These are phyloP conservation scores for Eragrostis curvula DNA, from an alignment of 176 grass and related monocot genomes.

Conservation along the genomic window DNA sequence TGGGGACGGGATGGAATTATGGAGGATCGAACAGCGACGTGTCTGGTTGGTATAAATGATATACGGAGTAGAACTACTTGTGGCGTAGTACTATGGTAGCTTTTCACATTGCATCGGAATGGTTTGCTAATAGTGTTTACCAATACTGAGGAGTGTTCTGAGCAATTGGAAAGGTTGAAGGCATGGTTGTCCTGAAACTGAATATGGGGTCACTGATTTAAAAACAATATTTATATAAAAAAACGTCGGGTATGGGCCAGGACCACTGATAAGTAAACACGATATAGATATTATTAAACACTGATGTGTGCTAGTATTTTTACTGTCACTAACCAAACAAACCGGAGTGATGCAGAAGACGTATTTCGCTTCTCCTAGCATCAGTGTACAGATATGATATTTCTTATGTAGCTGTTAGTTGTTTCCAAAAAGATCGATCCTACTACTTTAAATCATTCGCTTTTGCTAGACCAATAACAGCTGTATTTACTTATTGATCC, in stretches of 20 bases:
- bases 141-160: not conserved
- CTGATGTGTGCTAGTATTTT: not conserved
- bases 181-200: not conserved
- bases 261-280: not conserved
- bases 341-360: not conserved
- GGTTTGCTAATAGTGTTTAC: not conserved
- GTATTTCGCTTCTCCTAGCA: not conserved
- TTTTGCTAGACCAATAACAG: not conserved
- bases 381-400: not conserved
- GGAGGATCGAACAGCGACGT: not conserved
- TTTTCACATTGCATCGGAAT: not conserved
- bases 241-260: too few relatives aligned
- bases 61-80: too few relatives aligned
- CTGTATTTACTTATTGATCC: not conserved
- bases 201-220: not conserved
- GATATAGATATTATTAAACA: not conserved
- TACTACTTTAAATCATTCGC: not conserved
- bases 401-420: not conserved
- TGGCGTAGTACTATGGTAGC: not conserved
- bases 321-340: not conserved
- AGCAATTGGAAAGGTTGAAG: not conserved
- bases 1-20: not conserved
- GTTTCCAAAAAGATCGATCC: not conserved
- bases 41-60: not conserved
- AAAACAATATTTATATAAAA: too few relatives aligned